Conservation (phyloP, 2,329 filamentous ascomycete genomes). For the Claviceps pazoutovae region DNA sequence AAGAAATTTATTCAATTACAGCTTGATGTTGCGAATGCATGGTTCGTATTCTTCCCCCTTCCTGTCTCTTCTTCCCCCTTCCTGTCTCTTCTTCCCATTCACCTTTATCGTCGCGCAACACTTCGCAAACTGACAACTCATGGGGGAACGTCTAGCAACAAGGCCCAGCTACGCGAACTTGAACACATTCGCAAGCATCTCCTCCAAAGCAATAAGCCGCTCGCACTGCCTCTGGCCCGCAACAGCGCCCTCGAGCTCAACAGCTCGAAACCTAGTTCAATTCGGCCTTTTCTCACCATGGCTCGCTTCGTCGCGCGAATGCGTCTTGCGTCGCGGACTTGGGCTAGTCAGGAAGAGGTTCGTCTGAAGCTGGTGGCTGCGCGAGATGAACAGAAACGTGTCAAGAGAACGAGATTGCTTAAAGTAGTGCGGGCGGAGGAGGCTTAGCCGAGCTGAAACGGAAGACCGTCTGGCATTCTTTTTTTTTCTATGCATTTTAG, state of each 20-base stretch:
- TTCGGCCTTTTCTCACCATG: conserved; percentile 31
- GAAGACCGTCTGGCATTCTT: too few species aligned
- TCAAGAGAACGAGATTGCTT: conserved; percentile 27
- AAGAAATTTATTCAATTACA: conserved; percentile 73
- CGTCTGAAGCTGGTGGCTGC: conserved; percentile 34
- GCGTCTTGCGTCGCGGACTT: conserved; percentile 32
- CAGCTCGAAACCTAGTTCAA: conserved; percentile 15
- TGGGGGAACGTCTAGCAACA: conserved; percentile 50
- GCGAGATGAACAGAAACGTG: conserved; percentile 31
- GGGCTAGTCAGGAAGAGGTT: conserved; percentile 37
- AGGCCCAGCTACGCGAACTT: conserved; percentile 76
- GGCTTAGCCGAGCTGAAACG: too few species aligned
- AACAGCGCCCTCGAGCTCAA: conserved; percentile 2
- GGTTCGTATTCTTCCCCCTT: conserved; percentile 46
- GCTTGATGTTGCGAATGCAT: conserved; percentile 73
- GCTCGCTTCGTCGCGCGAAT: conserved; percentile 40
- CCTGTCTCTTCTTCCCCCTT: neutral
- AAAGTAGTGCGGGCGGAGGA: conserved; percentile 21
- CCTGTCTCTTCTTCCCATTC: neutral
- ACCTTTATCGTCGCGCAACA: neutral
- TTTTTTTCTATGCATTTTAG: too few species aligned
- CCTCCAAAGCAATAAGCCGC: conserved; percentile 24
- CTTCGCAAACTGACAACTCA: neutral
- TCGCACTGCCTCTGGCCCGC: conserved; percentile 16
- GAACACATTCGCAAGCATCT: conserved; percentile 52